Percentiles rank a stretch among this genome's conserved stretches.
phyloP scores from a whole-genome alignment of 192 early-diverging fungal genomes.

The Podila minutissima region DNA sequence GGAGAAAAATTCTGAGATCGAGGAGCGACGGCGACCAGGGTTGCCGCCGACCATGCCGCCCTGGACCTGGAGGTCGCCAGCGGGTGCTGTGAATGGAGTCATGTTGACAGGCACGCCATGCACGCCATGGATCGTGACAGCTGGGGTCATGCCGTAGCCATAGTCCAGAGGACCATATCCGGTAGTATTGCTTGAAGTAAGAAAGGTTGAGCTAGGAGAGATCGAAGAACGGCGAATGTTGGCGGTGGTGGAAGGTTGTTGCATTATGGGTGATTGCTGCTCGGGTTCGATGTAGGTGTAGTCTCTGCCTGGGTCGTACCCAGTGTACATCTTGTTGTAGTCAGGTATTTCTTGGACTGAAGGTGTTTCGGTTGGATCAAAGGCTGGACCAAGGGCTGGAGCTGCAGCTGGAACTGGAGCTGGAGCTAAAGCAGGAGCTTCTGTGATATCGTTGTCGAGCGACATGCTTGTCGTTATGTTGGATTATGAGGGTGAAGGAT shows the following conservation, averaged over 20 bases:
- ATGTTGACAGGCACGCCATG: not conserved
- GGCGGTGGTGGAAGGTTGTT: not conserved
- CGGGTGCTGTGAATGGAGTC: slow-evolving; percentile 6
- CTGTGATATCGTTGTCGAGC: too few relatives aligned
- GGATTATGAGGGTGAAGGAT: too few relatives aligned
- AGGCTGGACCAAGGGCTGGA: too few relatives aligned
- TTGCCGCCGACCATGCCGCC: not conserved
- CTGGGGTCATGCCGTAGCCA: slow-evolving; percentile 9
- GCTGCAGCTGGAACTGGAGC: too few relatives aligned
- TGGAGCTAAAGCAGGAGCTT: too few relatives aligned
- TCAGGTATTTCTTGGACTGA: slow-evolving; percentile 2
- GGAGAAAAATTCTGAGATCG: not conserved
- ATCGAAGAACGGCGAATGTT: not conserved
- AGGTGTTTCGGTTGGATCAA: too few relatives aligned
- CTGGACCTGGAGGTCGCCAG: not conserved
- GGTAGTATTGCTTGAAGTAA: not conserved
- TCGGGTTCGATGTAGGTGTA: not conserved
- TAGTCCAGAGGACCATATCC: slow-evolving; percentile 14
- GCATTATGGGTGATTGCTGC: not conserved
- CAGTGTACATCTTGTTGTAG: slow-evolving; percentile 20
- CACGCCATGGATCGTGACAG: not conserved
- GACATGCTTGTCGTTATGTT: too few relatives aligned
- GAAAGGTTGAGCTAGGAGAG: too few relatives aligned
- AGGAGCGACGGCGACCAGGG: not conserved
- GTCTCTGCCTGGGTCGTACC: not conserved